A percentile compares a stretch with the other conserved stretches of the same genome.
Evolutionary conservation across 345 rosid species (phyloP).

Genomic region (Lumnitzera racemosa): DNA sequence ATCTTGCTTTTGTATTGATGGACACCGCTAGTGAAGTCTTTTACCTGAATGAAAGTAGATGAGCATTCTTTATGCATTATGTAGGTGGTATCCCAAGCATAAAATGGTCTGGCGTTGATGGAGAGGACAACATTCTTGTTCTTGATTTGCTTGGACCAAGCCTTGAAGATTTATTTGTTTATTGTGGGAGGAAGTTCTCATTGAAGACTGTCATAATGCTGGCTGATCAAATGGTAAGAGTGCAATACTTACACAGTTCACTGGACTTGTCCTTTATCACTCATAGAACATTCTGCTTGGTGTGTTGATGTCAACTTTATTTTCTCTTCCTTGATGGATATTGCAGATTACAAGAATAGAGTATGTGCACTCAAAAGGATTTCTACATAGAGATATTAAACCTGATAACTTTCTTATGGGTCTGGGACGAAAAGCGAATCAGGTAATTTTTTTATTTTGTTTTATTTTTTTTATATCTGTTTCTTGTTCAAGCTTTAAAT

Average conservation of each 20-base stretch:
- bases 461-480: not conserved
- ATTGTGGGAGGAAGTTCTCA: slow-evolving; percentile 84
- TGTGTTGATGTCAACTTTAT: not conserved
- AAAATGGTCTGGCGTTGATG: slow-evolving; percentile 85
- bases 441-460: slow-evolving; percentile 25
- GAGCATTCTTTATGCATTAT: not conserved
- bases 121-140: slow-evolving; percentile 67
- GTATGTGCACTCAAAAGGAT: slow-evolving; percentile 72
- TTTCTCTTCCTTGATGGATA: not conserved
- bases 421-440: slow-evolving; percentile 72
- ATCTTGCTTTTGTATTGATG: not conserved
- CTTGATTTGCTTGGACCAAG: slow-evolving; percentile 93
- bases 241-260: not conserved
- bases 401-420: slow-evolving; percentile 96
- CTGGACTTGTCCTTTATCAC: not conserved
- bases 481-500: not conserved
- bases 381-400: slow-evolving; percentile 81
- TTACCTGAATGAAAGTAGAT: not conserved
- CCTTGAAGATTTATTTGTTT: slow-evolving; percentile 83
- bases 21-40: no score
- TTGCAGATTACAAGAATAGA: slow-evolving; percentile 71
- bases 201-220: slow-evolving; percentile 79
- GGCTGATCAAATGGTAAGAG: slow-evolving; percentile 89
- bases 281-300: not conserved
- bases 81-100: slow-evolving; percentile 76